These are phyloP conservation scores for Vigna hirtella DNA, from an alignment of 306 rosid genomes.

Conservation along the genomic window DNA sequence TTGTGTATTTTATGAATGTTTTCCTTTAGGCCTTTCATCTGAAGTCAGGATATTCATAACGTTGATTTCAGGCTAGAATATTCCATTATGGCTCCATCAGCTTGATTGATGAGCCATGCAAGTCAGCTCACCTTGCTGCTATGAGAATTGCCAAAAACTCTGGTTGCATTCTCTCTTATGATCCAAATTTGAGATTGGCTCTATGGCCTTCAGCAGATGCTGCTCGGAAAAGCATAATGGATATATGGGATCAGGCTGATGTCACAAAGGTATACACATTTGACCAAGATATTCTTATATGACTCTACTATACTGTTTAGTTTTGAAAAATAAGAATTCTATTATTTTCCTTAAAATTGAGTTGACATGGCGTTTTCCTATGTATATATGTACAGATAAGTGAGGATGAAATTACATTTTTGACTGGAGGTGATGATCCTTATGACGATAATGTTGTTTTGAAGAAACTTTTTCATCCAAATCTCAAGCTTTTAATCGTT, in stretches of 20 bases:
- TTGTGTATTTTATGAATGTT: not conserved
- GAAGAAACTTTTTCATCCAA: slow-evolving; percentile 73
- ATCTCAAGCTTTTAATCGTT: slow-evolving; percentile 73
- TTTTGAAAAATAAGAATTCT: slow-evolving; percentile 23
- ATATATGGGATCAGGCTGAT: slow-evolving; percentile 88
- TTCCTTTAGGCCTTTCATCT: not conserved
- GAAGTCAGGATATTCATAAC: slow-evolving; percentile 6
- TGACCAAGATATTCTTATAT: not conserved
- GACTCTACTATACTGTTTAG: not conserved
- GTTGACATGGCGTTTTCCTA: slow-evolving; percentile 32
- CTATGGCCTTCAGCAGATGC: slow-evolving; percentile 86
- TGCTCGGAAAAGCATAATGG: slow-evolving; percentile 79
- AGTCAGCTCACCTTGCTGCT: slow-evolving; percentile 89
- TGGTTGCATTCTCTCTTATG: slow-evolving; percentile 87
- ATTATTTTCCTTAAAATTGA: not conserved
- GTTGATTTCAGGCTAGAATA: slow-evolving; percentile 67
- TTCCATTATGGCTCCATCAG: slow-evolving; percentile 97
- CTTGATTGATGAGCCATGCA: slow-evolving; percentile 87
- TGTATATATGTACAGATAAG: slow-evolving; percentile 65
- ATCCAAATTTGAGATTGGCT: slow-evolving; percentile 88
- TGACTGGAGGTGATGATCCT: slow-evolving; percentile 79
- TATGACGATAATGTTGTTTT: slow-evolving; percentile 73
- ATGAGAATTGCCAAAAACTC: slow-evolving; percentile 73
- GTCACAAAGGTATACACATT: slow-evolving; percentile 64
- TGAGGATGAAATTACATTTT: slow-evolving; percentile 78